phyloP scores from a whole-genome alignment of 2,329 filamentous ascomycete genomes.

The Trichoderma sp. region DNA sequence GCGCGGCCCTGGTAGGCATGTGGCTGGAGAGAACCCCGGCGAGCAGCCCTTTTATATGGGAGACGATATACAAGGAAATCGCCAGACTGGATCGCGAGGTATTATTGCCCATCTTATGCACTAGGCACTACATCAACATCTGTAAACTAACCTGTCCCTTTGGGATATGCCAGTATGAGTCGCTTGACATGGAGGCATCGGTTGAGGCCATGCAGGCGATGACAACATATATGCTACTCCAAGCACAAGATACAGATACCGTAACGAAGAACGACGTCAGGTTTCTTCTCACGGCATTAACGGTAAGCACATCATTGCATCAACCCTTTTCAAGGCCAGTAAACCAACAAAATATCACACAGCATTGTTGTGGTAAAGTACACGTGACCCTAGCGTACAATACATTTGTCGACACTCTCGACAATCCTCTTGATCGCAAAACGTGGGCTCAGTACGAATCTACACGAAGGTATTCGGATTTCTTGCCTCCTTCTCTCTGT shows the following conservation, averaged over 20 bases:
- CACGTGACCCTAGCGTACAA: constrained; percentile 4
- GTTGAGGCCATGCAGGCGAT: constrained; percentile 25
- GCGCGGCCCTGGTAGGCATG: constrained; percentile 26
- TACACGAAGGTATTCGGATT: constrained; percentile 24
- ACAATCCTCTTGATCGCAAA: background rate
- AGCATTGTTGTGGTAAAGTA: constrained; percentile 3
- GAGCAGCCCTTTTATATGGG: constrained; percentile 28
- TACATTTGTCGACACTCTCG: background rate
- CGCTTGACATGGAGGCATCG: background rate
- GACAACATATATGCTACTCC: constrained; percentile 25
- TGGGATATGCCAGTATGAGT: background rate
- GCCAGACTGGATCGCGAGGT: constrained; percentile 26
- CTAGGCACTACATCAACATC: no score
- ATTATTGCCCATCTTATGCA: background rate
- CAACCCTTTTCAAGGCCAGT: background rate
- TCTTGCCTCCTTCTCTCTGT: background rate
- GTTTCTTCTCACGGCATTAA: constrained; percentile 14
- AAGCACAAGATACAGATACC: constrained; percentile 24
- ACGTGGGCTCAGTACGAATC: constrained; percentile 27
- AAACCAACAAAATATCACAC: background rate
- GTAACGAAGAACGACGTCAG: constrained; percentile 22
- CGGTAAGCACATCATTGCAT: constrained; percentile 16
- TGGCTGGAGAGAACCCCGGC: constrained; percentile 26
- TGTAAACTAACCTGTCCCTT: background rate
- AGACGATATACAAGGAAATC: constrained; percentile 28